A percentile compares a stretch with the other conserved stretches of the same genome.
Evolutionary conservation across 805 yeast species (phyloP).

Genomic region (Cyberlindnera mycetangii): DNA sequence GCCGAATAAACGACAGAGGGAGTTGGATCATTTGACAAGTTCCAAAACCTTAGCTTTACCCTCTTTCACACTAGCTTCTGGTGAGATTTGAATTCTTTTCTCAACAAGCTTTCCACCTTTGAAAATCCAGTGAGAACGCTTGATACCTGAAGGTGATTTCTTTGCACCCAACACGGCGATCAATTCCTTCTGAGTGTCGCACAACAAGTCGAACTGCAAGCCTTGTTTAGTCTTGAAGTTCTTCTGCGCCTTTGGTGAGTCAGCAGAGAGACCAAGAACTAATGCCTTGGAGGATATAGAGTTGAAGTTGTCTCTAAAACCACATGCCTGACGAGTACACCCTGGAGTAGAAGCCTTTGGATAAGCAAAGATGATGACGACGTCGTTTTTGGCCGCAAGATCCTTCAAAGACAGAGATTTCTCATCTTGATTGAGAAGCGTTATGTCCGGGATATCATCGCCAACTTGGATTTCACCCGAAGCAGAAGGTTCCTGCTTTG

Average conservation of each 20-base stretch:
- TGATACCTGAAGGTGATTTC: slow-evolving; percentile 71
- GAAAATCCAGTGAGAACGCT: slow-evolving; percentile 92
- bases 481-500: not conserved
- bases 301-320: slow-evolving; percentile 68
- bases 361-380: slow-evolving; percentile 67
- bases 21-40: slow-evolving; percentile 27
- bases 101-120: slow-evolving; percentile 63
- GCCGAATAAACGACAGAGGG: too few relatives aligned
- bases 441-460: slow-evolving; percentile 62
- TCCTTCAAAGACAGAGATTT: slow-evolving; percentile 49
- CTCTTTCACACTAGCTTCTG: slow-evolving; percentile 55
- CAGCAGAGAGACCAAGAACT: slow-evolving; percentile 83
- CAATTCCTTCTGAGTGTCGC: slow-evolving; percentile 71
- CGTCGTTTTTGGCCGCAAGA: slow-evolving; percentile 37
- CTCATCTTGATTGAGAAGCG: slow-evolving; percentile 68
- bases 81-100: slow-evolving; percentile 41
- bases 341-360: slow-evolving; percentile 96
- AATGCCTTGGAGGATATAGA: slow-evolving; percentile 52
- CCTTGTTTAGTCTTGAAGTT: slow-evolving; percentile 69
- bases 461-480: slow-evolving; percentile 44
- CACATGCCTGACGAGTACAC: slow-evolving; percentile 92
- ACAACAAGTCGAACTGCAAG: slow-evolving; percentile 68
- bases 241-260: slow-evolving; percentile 73
- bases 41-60: slow-evolving; percentile 56
- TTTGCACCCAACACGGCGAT: slow-evolving; percentile 80